A percentile compares a stretch with the other conserved stretches of the same genome.
Evolutionary conservation across 352 stramenopile species (phyloP).

Genomic region (Albugo candida): DNA sequence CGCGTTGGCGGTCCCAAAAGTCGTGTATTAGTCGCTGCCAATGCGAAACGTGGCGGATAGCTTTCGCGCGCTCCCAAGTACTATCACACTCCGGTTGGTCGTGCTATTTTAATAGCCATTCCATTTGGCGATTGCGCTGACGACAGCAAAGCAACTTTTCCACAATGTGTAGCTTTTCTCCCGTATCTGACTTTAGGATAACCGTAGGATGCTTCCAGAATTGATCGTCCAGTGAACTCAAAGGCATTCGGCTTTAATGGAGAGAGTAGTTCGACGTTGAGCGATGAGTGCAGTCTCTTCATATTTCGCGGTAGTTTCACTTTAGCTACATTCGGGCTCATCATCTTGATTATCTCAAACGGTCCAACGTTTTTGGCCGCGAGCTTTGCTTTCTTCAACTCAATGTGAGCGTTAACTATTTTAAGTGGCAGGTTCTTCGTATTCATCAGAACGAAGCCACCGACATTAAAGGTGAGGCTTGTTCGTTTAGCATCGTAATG

Average conservation of each 20-base stretch:
- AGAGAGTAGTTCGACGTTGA: constrained; percentile 6
- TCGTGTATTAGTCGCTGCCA: no score
- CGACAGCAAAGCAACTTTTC: no score
- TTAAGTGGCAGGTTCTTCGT: constrained; percentile 7
- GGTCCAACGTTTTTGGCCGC: constrained; percentile 4
- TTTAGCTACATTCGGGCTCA: constrained; percentile 5
- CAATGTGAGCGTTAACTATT: no score
- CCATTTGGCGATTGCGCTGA: no score
- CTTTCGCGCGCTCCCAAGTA: no score
- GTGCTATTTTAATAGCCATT: no score
- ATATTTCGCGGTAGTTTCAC: constrained; percentile 8
- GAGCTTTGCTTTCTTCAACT: constrained; percentile 3
- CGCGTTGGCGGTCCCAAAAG: no score
- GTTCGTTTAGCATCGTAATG: constrained; percentile 3
- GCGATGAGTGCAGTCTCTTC: neutral
- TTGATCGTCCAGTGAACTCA: neutral
- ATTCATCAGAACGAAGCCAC: constrained; percentile 2
- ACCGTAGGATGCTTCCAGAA: constrained; percentile 1
- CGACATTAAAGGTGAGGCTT: neutral
- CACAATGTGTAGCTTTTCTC: no score
- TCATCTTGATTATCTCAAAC: constrained; percentile 7
- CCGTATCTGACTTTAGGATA: no score
- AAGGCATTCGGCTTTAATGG: neutral
- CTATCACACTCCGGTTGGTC: no score
- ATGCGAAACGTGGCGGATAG: no score